Evolutionary conservation across 2,329 filamentous ascomycete species (phyloP).

Genomic region (Fusarium azukiicola): DNA sequence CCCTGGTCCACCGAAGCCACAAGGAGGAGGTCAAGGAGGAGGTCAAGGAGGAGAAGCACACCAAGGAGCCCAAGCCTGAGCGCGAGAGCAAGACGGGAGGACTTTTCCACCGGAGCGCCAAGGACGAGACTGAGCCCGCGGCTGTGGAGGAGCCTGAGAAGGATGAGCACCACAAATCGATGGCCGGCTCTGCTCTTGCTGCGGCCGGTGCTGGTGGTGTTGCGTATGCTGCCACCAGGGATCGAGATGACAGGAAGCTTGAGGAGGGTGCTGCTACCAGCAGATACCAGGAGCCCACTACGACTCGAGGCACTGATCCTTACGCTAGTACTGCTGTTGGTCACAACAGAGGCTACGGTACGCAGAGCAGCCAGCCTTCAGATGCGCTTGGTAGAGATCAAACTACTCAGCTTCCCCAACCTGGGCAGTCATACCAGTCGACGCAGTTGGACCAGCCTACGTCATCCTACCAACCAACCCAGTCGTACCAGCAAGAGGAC

Average conservation of each 20-base stretch:
- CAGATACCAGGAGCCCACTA: not conserved
- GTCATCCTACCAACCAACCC: not conserved
- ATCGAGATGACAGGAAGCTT: constrained; percentile 21
- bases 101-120: constrained; percentile 38
- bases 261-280: not conserved
- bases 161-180: constrained; percentile 32
- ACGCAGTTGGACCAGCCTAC: not conserved
- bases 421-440: no score
- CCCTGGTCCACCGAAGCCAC: constrained; percentile 33
- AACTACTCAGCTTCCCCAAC: no score
- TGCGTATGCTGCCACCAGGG: constrained; percentile 35
- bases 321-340: not conserved
- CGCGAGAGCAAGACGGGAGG: constrained; percentile 29
- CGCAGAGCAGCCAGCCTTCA: not conserved
- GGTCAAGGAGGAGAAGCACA: constrained; percentile 35
- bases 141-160: constrained; percentile 19
- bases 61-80: constrained; percentile 26
- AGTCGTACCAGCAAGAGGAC: constrained; percentile 8
- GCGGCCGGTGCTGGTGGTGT: constrained; percentile 41
- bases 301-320: not conserved
- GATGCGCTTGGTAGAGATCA: no score
- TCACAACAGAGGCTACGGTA: not conserved
- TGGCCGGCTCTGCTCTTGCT: constrained; percentile 37
- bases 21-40: constrained; percentile 37
- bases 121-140: constrained; percentile 24